Evolutionary conservation across 2,329 filamentous ascomycete species (phyloP).

Genomic region (Parastagonospora avenae): DNA sequence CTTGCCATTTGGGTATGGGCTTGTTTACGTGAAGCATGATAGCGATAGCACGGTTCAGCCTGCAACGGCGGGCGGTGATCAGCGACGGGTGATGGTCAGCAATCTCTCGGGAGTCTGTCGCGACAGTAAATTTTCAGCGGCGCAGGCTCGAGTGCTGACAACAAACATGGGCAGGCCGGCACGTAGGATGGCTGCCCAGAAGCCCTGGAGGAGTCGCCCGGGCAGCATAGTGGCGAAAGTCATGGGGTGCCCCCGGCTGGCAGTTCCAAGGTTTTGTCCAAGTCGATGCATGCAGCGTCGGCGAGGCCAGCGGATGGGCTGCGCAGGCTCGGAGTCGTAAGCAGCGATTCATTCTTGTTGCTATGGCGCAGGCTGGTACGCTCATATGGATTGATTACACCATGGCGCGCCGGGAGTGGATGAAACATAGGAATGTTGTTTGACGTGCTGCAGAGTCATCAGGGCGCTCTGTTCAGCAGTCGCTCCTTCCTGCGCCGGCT

Average conservation of each 20-base stretch:
- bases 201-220: constrained; percentile 1
- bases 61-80: background rate
- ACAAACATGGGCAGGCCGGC: constrained; percentile 5
- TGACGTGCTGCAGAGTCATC: constrained; percentile 9
- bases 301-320: constrained; percentile 8
- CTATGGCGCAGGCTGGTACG: background rate
- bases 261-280: background rate
- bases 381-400: constrained; percentile 5
- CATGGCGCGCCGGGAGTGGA: background rate
- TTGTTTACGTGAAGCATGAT: background rate
- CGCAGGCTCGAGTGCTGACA: constrained; percentile 15
- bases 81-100: background rate
- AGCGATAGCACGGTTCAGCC: background rate
- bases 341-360: background rate
- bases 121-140: background rate
- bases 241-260: constrained; percentile 1
- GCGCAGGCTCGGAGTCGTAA: background rate
- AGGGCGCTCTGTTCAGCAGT: constrained; percentile 7
- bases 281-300: constrained; percentile 4
- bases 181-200: background rate
- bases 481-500: constrained; percentile 1
- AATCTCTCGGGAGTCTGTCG: background rate
- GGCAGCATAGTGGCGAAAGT: constrained; percentile 4
- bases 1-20: background rate
- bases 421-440: constrained; percentile 10